A percentile compares a stretch with the other conserved stretches of the same genome.
Conservation (phyloP, 352 stramenopile species). For the Thraustochytrium sp. region DNA sequence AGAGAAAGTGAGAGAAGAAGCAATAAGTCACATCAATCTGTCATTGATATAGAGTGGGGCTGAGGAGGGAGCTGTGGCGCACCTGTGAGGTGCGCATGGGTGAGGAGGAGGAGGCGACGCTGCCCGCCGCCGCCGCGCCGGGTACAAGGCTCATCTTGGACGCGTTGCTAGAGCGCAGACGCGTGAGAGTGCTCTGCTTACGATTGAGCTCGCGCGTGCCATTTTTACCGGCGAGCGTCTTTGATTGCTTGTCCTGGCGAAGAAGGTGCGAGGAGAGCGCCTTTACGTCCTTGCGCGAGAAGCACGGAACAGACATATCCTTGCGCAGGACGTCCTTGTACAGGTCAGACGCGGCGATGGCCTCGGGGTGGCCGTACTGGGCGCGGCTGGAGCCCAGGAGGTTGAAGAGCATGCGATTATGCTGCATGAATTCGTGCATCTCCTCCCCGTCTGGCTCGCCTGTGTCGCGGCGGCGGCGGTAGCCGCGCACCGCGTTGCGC, state of each 20-base stretch:
- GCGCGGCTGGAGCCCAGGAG: background rate
- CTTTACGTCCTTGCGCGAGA: conserved; percentile 17
- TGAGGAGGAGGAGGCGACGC: too few relatives aligned
- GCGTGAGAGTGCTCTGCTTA: background rate
- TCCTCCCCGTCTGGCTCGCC: background rate
- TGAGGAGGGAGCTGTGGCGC: too few relatives aligned
- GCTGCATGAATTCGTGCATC: background rate
- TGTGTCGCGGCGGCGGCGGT: background rate
- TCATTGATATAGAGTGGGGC: too few relatives aligned
- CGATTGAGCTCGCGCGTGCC: background rate
- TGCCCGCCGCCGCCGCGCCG: too few relatives aligned
- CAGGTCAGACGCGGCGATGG: background rate
- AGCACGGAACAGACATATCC: background rate
- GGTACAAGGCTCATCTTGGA: background rate
- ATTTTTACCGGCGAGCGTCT: background rate
- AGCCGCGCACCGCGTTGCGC: background rate
- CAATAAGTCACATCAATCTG: too few relatives aligned
- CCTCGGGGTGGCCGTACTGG: background rate
- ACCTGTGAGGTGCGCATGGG: too few relatives aligned
- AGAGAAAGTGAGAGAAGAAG: too few relatives aligned
- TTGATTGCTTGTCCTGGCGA: background rate
- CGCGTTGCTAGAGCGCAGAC: background rate
- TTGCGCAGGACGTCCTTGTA: background rate
- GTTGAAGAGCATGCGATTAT: conserved; percentile 2
- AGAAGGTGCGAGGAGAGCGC: background rate